Base-by-base conservation (phyloP, 2,329 filamentous ascomycete genomes). In the Hymenoscyphus fructigenus region DNA sequence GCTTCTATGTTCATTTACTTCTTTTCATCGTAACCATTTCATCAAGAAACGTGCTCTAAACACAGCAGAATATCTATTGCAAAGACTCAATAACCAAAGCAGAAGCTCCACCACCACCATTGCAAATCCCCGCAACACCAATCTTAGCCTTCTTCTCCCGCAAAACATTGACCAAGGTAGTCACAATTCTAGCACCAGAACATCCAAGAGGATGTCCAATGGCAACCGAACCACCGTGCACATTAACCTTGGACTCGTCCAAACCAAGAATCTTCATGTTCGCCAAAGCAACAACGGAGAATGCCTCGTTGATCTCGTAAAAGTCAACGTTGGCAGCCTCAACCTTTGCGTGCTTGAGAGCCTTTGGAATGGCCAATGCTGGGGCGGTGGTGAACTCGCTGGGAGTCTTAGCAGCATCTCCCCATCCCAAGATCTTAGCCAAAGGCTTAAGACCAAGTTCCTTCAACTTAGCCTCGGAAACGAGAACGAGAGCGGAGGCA, bases 251-350 rank as follows among this genome's bases (percentile, higher is more conserved):
- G 66, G 93, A 91, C 70, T 91, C 85, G 69, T 84, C 83, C 64
- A 99, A 81, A 67, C 84, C 85, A 50, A 99, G 88, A 63, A 98
- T 79, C 86, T 99, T 97, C 82, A 97, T 88, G 84, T 99, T 99
- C 71, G 95, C 93, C 61, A 99, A 85, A 47, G 95, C 92, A 69
- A 99, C 95, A 59, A 97, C 95, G 68, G 91, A 95, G 84, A 99
- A 99, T 53, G 95, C 95, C 84, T 99, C 95, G 84, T 99, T 99
- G 84, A 99, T 97, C 84, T 99, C 95, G 79, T 95, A 99, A 73
- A 88, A 95, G 75, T 98, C 94, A 65, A 99, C 85, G 66, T 91
- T 84, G 69, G 89, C 87, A 72, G 88, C 85, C 64, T 87, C 85
- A 68, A 99, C 81, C 68, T 91, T 91, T 67, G 95, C 95, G 80